Evolutionary conservation across 1,139 yeast species (phyloP), one percentile per base, ranked within the genome.

Genomic region (Casaregolazyma suthepensis): DNA sequence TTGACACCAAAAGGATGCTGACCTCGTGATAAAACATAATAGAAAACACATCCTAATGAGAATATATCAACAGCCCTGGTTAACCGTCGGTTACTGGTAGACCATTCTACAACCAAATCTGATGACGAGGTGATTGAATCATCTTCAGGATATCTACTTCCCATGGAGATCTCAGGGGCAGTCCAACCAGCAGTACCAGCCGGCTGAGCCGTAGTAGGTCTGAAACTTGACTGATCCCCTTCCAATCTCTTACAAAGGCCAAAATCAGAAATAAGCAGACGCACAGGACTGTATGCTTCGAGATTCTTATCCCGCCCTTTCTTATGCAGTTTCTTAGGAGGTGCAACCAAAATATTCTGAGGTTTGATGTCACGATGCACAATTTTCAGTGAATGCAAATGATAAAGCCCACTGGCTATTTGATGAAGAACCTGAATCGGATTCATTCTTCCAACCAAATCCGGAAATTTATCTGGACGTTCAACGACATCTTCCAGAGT

Each of bases 171-270:
- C 66, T 93, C 99, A 0, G 99, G 99, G 0, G 99, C 98, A 61
- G 98, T 79, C 99, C 99, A 93, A 1, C 99, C 99, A 6, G 93
- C 81, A 0, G 99, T 93, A 1, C 99, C 99, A 0, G 97, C 96
- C 10, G 96, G 95, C 64, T 89, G 86, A 31, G 90, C 90, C 0
- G 93, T 84, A 0, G 96, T 91, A 0, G 97, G 96, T 59, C 93
- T 79, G 68, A 93, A 93, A 6, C 96, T 88, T 1, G 96, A 87
- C 68, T 93, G 97, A 62, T 90, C 98, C 17, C 83, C 82, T 58
- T 93, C 99, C 52, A 93, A 72, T 65, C 87, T 87, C 66, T 93
- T 91, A 69, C 99, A 93, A 23, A 93, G 77, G 0, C 99, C 99
- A 73, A 93, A 94, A 69, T 93, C 99, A 1, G 97, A 90, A 29